Percentiles rank a stretch among this genome's conserved stretches.
phyloP scores from a whole-genome alignment of 2,329 filamentous ascomycete genomes.

The Monilinia laxa region DNA sequence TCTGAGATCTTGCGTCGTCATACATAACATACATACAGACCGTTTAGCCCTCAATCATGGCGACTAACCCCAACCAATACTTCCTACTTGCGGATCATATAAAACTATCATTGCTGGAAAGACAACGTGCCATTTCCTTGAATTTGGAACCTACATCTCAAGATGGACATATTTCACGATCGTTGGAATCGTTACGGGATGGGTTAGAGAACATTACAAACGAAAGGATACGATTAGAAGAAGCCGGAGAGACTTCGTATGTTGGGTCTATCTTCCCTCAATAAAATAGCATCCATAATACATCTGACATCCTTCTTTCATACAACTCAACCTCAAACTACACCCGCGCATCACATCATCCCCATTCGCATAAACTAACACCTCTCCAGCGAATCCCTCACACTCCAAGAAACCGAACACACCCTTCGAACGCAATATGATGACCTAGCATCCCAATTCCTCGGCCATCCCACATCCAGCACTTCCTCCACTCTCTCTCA shows the following conservation, averaged over 20 bases:
- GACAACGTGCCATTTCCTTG: slow-evolving; percentile 79
- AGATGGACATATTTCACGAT: slow-evolving; percentile 85
- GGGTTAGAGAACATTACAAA: slow-evolving; percentile 70
- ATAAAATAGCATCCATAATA: not conserved
- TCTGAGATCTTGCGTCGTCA: too few species aligned
- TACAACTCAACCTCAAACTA: not conserved
- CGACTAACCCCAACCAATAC: slow-evolving; percentile 67
- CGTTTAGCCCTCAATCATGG: slow-evolving; percentile 44
- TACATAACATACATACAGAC: too few species aligned
- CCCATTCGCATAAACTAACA: slow-evolving; percentile 14
- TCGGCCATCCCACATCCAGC: slow-evolving; percentile 57
- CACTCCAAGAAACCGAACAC: slow-evolving; percentile 63
- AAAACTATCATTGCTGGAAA: slow-evolving; percentile 91
- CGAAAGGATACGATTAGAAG: slow-evolving; percentile 62
- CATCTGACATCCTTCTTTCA: not conserved
- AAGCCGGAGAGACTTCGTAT: slow-evolving; percentile 63
- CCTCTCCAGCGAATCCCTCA: slow-evolving; percentile 42
- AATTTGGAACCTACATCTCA: slow-evolving; percentile 70
- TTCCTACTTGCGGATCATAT: slow-evolving; percentile 94
- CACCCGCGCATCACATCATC: slow-evolving; percentile 8
- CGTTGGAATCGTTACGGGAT: slow-evolving; percentile 80
- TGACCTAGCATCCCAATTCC: slow-evolving; percentile 78
- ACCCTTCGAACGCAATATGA: slow-evolving; percentile 71
- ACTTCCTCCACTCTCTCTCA: slow-evolving; percentile 54
- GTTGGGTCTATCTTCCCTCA: slow-evolving; percentile 28